A percentile compares a stretch with the other conserved stretches of the same genome.
Conservation (phyloP, 495 filamentous ascomycete species). For the Neurospora sp. region DNA sequence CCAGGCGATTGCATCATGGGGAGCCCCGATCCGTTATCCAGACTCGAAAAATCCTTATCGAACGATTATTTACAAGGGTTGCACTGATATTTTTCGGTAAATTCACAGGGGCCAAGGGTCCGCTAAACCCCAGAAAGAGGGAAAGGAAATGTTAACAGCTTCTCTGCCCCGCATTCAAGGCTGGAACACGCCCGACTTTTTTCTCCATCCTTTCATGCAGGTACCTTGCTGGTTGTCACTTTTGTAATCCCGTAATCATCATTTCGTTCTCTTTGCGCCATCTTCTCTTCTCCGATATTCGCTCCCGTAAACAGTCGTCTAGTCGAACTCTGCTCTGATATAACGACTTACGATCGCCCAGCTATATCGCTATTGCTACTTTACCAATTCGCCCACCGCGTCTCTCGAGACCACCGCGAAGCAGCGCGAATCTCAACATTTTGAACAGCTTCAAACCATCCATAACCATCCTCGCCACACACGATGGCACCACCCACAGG, state of each 20-base stretch:
- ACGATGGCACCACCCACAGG: conserved; percentile 44
- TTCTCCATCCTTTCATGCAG: neutral
- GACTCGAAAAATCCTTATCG: neutral
- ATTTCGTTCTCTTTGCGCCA: neutral
- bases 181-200: conserved; percentile 4
- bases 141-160: neutral
- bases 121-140: neutral
- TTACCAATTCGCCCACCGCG: neutral
- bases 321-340: neutral
- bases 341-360: neutral
- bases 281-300: neutral
- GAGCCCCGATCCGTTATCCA: neutral
- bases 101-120: neutral
- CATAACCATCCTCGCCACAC: neutral
- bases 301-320: neutral
- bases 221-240: neutral
- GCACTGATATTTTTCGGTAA: conserved; percentile 1
- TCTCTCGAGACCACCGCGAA: neutral
- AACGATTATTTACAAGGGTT: conserved; percentile 3
- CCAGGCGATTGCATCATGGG: conserved; percentile 3
- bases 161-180: conserved; percentile 14
- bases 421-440: neutral
- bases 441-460: neutral
- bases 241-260: neutral
- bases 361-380: neutral